Percentiles rank a stretch among this genome's conserved stretches.
These are phyloP conservation scores for Podospora pseudoanserina DNA, from an alignment of 495 filamentous ascomycete species.

Conservation along the genomic window DNA sequence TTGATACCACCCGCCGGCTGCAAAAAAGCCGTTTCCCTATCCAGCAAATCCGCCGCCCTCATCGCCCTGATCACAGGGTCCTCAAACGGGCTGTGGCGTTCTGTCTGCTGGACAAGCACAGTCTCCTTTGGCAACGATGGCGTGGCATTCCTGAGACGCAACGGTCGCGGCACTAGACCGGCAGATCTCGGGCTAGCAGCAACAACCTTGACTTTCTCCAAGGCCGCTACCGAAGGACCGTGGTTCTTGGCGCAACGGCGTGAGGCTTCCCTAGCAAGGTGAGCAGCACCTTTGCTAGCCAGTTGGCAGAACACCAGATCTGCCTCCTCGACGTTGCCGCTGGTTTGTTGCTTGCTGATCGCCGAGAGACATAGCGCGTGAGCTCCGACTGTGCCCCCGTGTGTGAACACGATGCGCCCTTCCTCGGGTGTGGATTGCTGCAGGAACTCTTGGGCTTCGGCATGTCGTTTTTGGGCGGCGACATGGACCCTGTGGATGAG, in stretches of 20 bases:
- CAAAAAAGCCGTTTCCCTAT: constrained; percentile 43
- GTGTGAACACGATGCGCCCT: constrained; percentile 48
- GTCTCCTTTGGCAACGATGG: not conserved
- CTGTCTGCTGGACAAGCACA: no score
- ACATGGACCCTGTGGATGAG: constrained; percentile 42
- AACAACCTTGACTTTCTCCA: not conserved
- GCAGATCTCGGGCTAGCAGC: not conserved
- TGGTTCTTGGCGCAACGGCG: not conserved
- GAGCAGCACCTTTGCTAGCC: constrained; percentile 35
- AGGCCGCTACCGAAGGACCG: not conserved
- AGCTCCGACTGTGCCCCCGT: constrained; percentile 49
- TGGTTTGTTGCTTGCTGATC: constrained; percentile 42
- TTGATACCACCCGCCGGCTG: constrained; percentile 29
- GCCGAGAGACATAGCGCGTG: constrained; percentile 40
- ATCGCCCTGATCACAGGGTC: constrained; percentile 45
- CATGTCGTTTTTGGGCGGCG: constrained; percentile 38
- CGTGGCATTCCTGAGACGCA: not conserved
- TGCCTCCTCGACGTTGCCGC: constrained; percentile 40
- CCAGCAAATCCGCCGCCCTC: constrained; percentile 49
- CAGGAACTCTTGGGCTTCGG: constrained; percentile 45
- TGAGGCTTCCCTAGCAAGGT: not conserved
- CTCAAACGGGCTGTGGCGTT: constrained; percentile 15
- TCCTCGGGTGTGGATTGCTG: constrained; percentile 35
- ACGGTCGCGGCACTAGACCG: not conserved
- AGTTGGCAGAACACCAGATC: constrained; percentile 44